These are phyloP conservation scores for Astrothelium subdiscretum DNA, from an alignment of 495 filamentous ascomycete genomes.

Conservation along the genomic window DNA sequence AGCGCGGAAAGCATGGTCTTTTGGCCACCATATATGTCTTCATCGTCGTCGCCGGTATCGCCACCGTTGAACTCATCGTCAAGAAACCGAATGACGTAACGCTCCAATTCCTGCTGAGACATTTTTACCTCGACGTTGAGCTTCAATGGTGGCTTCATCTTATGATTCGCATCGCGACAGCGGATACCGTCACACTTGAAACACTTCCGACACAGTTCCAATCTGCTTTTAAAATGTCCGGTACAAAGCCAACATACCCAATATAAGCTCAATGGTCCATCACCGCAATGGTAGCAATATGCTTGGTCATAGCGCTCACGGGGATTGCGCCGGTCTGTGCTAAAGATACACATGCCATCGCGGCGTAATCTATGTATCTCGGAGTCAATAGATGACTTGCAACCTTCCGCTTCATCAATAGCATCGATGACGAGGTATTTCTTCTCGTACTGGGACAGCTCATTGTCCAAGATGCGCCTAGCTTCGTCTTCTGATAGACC, in stretches of 20 bases:
- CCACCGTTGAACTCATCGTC: conserved; percentile 1
- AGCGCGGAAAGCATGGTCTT: neutral
- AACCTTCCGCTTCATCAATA: neutral
- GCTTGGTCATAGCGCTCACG: neutral
- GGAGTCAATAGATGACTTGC: neutral
- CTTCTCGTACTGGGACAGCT: neutral
- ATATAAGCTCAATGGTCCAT: neutral
- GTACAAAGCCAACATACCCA: neutral
- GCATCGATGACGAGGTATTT: neutral
- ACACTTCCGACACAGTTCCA: conserved; percentile 4
- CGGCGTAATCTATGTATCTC: neutral
- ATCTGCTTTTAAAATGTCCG: neutral
- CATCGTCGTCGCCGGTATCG: neutral
- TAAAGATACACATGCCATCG: neutral
- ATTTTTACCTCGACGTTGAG: neutral
- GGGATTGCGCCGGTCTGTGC: neutral
- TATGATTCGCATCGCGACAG: neutral
- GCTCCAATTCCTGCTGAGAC: neutral
- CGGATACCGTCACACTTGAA: neutral
- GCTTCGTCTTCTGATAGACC: neutral
- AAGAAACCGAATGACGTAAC: neutral
- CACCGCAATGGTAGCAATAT: neutral
- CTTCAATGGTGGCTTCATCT: neutral
- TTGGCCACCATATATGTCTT: neutral
- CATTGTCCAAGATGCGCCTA: neutral